Percentiles rank a stretch among this genome's conserved stretches.
Evolutionary conservation across 768 basidiomycete genomes (phyloP).

Genomic region (Phanerochaete sordida): DNA sequence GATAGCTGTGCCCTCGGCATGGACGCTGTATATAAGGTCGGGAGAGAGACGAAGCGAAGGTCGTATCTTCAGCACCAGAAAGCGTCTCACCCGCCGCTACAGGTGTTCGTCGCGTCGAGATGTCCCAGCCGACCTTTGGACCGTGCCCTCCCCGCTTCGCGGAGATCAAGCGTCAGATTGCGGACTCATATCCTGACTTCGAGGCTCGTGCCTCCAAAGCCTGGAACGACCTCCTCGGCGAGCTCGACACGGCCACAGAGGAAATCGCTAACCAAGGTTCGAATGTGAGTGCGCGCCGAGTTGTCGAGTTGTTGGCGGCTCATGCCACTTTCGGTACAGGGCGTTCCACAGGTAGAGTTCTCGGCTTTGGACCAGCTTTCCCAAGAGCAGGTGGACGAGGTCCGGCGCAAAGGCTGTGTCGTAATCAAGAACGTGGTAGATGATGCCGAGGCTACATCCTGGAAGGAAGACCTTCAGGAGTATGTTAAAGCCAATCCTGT

Average conservation of each 20-base stretch:
- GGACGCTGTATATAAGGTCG: neutral
- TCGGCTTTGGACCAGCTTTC: conserved; percentile 46
- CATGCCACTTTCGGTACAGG: too few relatives aligned
- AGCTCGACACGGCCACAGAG: conserved; percentile 44
- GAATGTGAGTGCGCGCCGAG: conserved; percentile 39
- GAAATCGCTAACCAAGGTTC: conserved; percentile 45
- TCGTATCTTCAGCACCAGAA: neutral
- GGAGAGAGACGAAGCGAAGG: neutral
- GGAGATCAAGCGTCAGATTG: conserved; percentile 58
- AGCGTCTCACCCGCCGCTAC: neutral
- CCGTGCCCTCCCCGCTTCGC: conserved; percentile 46
- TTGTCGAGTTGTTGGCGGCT: too few relatives aligned
- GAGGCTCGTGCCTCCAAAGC: conserved; percentile 45
- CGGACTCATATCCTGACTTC: conserved; percentile 47
- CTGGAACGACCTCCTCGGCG: conserved; percentile 55
- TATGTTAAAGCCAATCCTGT: conserved; percentile 57
- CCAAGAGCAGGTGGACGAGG: conserved; percentile 41
- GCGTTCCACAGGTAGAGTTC: conserved; percentile 61
- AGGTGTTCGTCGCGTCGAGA: neutral
- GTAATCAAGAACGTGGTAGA: conserved; percentile 62
- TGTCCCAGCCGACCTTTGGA: conserved; percentile 16
- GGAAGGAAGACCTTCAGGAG: conserved; percentile 54
- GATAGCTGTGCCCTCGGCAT: neutral
- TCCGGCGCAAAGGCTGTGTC: conserved; percentile 55
- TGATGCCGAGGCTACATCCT: conserved; percentile 48